These are phyloP conservation scores for Mesotaenium endlicherianum DNA, from an alignment of 139 green algal genomes.

Conservation along the genomic window DNA sequence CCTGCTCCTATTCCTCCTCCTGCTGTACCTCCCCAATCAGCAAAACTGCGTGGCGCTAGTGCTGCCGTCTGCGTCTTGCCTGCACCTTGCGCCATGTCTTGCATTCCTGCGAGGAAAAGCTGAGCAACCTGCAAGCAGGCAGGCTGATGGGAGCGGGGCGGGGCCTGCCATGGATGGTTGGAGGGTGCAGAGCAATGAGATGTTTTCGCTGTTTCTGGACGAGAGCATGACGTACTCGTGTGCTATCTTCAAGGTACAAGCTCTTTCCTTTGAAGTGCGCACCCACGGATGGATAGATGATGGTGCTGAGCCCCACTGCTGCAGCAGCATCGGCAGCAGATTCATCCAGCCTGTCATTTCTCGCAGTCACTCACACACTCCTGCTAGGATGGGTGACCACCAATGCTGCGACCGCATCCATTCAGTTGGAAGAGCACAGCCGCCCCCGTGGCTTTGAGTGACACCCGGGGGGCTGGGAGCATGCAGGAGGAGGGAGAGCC, in stretches of 20 bases:
- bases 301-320: background rate
- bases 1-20: background rate
- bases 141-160: background rate
- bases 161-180: background rate
- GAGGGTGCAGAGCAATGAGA: conserved; percentile 85
- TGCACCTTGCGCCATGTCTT: too few relatives aligned
- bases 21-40: background rate
- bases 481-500: too few relatives aligned
- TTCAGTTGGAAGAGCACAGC: too few relatives aligned
- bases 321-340: background rate
- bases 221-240: conserved; percentile 90
- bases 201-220: conserved; percentile 92
- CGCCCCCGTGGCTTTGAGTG: too few relatives aligned
- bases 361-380: background rate
- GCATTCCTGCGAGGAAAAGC: too few relatives aligned
- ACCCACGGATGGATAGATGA: background rate
- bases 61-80: too few relatives aligned
- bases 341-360: background rate
- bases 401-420: background rate
- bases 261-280: conserved; percentile 2
- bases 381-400: background rate
- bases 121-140: background rate
- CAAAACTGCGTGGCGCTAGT: too few relatives aligned
- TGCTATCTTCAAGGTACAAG: conserved; percentile 61
- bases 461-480: too few relatives aligned